Evolutionary conservation across 768 basidiomycete species (phyloP).

Genomic region (Mycena sanguinolenta): DNA sequence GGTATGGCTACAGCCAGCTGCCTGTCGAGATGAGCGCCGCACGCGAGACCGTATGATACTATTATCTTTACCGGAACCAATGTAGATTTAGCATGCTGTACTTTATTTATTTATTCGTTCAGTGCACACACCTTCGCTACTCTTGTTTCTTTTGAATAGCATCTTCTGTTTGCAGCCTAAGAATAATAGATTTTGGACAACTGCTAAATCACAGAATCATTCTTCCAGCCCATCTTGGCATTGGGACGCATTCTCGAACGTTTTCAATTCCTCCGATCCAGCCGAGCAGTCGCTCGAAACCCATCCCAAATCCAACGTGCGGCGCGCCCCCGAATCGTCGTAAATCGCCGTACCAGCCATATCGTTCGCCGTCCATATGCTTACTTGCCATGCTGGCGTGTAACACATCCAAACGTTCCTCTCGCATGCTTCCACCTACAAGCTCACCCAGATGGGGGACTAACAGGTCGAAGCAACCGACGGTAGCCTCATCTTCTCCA

Average conservation of each 20-base stretch:
- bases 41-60: constrained; percentile 16
- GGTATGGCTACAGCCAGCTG: constrained; percentile 75
- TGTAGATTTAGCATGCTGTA: constrained; percentile 20
- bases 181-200: not conserved
- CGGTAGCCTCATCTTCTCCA: constrained; percentile 62
- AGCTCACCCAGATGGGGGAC: constrained; percentile 92
- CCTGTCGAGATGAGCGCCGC: constrained; percentile 73
- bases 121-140: constrained; percentile 3
- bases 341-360: constrained; percentile 86
- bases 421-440: constrained; percentile 91
- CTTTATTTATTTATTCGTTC: constrained; percentile 21
- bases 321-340: constrained; percentile 88
- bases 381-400: constrained; percentile 60
- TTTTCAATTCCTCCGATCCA: constrained; percentile 92
- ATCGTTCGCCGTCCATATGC: constrained; percentile 53
- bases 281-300: constrained; percentile 90
- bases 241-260: constrained; percentile 92
- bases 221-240: constrained; percentile 90
- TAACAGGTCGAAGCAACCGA: constrained; percentile 96
- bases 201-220: constrained; percentile 73
- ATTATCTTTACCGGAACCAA: not conserved
- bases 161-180: not conserved
- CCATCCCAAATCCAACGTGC: constrained; percentile 96
- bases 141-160: not conserved
- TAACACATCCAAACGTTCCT: constrained; percentile 75